Base-by-base conservation (phyloP, 345 rosid species). In the Aquilaria malaccensis region DNA sequence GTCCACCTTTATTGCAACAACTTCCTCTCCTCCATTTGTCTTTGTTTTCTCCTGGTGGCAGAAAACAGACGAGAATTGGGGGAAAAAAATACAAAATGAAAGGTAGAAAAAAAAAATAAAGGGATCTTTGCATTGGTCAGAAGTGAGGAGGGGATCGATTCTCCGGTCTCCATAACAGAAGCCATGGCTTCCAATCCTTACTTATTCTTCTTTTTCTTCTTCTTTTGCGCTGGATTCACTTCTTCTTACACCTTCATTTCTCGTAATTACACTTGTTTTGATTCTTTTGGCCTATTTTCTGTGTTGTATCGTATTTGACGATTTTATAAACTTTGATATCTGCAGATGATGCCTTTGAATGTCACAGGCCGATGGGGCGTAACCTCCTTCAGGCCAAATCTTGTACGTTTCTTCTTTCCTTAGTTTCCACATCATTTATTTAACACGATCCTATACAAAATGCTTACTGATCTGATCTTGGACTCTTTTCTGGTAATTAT, bases 321-420 rank as follows among this genome's bases (percentile, higher is more conserved):
- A 22, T 22, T 22, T 22, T 22, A 22, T 22, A 22, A 22, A 22
- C 22, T 22, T 37, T 37, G 43, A 12, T 22, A 55, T 53, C 52
- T 60, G 75, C 80, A 89, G 96, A 80, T 77, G 73, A 76, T 70
- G 65, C 66, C 56, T 67, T 81, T 52, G 71, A 68, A 57, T 52
- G 73, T 22, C 75, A 71, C 54, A 9, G 65, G 71, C 43, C 63
- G 33, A 51, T 75, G 22, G 77, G 82, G 66, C 89, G 94, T 64
- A 57, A 69, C 74, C 96, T 89, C 61, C 94, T 89, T 58, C 96
- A 89, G 73, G 76, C 81, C 60, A 78, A 70, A 70, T 67, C 60
- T 63, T 6, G 91, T 86, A 71, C 56, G 80, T 55, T 48, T 41
- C 57, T 45, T 60, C 58, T 7, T 5, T 10, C 32, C 64, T 12